Percentiles rank a stretch among this genome's conserved stretches.
Conservation (phyloP, 441 rosid genomes). For the Omphalea diandra region DNA sequence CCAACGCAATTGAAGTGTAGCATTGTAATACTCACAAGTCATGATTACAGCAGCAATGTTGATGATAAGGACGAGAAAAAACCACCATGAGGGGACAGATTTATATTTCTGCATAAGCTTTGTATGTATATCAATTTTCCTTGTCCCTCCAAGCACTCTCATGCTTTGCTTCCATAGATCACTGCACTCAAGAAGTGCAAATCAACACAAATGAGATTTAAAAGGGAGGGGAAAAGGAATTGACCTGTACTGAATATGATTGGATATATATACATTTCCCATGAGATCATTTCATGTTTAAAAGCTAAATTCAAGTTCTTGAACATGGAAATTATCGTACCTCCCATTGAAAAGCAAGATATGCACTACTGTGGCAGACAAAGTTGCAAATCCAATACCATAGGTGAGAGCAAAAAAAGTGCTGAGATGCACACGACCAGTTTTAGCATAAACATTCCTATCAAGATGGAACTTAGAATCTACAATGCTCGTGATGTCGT, state of each 20-base stretch:
- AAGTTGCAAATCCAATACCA: constrained; percentile 75
- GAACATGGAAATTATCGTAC: too few species aligned
- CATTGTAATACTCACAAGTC: constrained; percentile 49
- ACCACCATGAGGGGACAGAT: constrained; percentile 71
- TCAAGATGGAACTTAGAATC: constrained; percentile 58
- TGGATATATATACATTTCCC: too few species aligned
- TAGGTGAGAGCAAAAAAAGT: constrained; percentile 76
- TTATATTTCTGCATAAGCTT: constrained; percentile 67
- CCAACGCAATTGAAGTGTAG: constrained; percentile 74
- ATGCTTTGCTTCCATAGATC: constrained; percentile 59
- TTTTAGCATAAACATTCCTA: constrained; percentile 38
- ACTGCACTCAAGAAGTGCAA: constrained; percentile 30
- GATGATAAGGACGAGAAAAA: constrained; percentile 40
- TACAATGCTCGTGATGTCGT: constrained; percentile 52
- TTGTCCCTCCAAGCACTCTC: constrained; percentile 45
- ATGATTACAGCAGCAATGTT: constrained; percentile 46
- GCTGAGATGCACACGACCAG: constrained; percentile 57
- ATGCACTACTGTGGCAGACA: constrained; percentile 65
- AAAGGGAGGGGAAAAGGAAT: too few species aligned
- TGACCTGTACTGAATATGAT: too few species aligned
- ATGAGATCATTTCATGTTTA: too few species aligned
- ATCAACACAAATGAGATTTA: not conserved
- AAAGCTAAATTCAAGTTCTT: too few species aligned
- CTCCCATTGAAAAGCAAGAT: constrained; percentile 68
- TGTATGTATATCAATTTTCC: constrained; percentile 66